Evolutionary conservation across 140 eudicot genomes (phyloP).

Genomic region (Cichorium intybus): DNA sequence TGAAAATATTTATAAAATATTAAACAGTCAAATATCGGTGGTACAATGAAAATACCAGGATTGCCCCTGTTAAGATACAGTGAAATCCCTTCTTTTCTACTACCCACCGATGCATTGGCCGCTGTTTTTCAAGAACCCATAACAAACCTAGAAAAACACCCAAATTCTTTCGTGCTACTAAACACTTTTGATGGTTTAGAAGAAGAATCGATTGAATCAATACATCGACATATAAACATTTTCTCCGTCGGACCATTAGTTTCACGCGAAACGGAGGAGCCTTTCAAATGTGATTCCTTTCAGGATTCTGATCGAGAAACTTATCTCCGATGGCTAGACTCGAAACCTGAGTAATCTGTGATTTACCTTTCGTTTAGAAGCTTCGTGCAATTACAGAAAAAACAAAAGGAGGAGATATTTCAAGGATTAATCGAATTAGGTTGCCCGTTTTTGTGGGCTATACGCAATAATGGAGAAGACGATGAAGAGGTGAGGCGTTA

Average conservation of each 20-base stretch:
- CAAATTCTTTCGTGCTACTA: conserved; percentile 26
- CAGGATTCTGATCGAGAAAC: conserved; percentile 3
- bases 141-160: conserved; percentile 27
- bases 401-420: conserved; percentile 36
- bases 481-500: conserved; percentile 13
- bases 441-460: conserved; percentile 36
- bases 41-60: conserved; percentile 22
- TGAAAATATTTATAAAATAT: too few relatives aligned
- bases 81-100: conserved; percentile 33
- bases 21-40: too few relatives aligned
- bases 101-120: neutral
- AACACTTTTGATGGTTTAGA: conserved; percentile 45
- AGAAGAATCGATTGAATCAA: conserved; percentile 8
- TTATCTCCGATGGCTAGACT: conserved; percentile 38
- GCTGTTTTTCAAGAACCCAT: conserved; percentile 38
- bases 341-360: conserved; percentile 28
- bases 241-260: conserved; percentile 9
- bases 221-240: neutral
- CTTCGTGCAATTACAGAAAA: conserved; percentile 19
- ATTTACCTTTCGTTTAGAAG: conserved; percentile 53
- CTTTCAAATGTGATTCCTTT: neutral
- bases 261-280: neutral
- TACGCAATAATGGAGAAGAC: conserved; percentile 10
- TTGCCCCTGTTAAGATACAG: conserved; percentile 32
- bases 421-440: conserved; percentile 28